These are phyloP conservation scores for Tetrahymena borealis DNA, from an alignment of 73 alveolate species.

Conservation along the genomic window DNA sequence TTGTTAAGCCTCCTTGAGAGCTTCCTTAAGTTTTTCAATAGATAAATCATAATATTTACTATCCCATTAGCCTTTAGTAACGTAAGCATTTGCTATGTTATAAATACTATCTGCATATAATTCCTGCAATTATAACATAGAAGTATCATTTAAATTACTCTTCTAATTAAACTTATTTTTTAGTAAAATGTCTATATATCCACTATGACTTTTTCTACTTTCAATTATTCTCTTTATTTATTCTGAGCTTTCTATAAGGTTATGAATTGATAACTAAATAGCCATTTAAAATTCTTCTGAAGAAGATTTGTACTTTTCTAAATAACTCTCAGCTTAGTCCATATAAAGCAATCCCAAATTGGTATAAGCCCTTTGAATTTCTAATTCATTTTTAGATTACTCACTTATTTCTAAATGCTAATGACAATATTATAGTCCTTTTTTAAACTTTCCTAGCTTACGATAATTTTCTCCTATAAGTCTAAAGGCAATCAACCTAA, in stretches of 20 bases:
- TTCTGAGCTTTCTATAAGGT: background rate
- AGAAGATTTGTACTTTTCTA: background rate
- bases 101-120: background rate
- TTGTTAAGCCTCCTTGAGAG: background rate
- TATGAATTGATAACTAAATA: background rate
- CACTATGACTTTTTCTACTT: no score
- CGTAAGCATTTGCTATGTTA: background rate
- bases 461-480: background rate
- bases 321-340: background rate
- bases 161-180: background rate
- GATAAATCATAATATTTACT: background rate
- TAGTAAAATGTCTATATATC: no score
- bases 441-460: background rate
- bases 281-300: background rate
- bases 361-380: background rate
- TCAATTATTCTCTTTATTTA: background rate
- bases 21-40: background rate
- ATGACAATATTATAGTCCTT: background rate
- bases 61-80: background rate
- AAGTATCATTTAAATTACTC: background rate
- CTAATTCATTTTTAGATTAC: background rate
- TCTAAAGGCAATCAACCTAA: background rate
- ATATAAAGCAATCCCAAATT: background rate
- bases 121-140: background rate
- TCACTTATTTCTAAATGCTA: background rate